Evolutionary conservation across 345 rosid genomes (phyloP).

Genomic region (Hibiscus tridactylites): DNA sequence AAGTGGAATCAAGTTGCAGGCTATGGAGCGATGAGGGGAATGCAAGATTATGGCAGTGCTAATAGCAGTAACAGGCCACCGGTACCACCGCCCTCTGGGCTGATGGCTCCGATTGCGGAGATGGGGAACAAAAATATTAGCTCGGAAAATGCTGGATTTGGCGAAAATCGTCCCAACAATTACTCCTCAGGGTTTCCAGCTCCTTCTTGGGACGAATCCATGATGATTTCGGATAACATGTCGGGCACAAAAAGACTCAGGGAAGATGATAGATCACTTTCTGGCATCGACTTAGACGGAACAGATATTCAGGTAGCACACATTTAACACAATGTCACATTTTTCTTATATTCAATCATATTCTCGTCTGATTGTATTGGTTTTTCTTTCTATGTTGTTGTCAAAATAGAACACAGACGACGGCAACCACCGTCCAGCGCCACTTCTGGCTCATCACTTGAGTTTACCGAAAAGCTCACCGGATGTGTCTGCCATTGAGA

Average conservation of each 20-base stretch:
- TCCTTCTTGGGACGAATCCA: slow-evolving; percentile 46
- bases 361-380: background rate
- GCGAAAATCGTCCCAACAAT: slow-evolving; percentile 18
- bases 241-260: slow-evolving; percentile 20
- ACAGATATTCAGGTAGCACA: slow-evolving; percentile 46
- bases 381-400: background rate
- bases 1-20: slow-evolving; percentile 26
- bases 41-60: slow-evolving; percentile 45
- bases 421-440: slow-evolving; percentile 38
- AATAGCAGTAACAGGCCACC: slow-evolving; percentile 26
- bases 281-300: slow-evolving; percentile 40
- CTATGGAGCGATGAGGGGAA: slow-evolving; percentile 47
- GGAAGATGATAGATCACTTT: slow-evolving; percentile 44
- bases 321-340: background rate
- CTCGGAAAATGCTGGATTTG: slow-evolving; percentile 23
- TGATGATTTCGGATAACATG: slow-evolving; percentile 23
- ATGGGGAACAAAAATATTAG: slow-evolving; percentile 22
- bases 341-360: background rate
- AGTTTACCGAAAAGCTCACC: slow-evolving; percentile 69
- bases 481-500: slow-evolving; percentile 51
- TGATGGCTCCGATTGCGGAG: slow-evolving; percentile 57
- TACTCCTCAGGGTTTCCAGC: slow-evolving; percentile 25
- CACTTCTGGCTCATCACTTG: slow-evolving; percentile 66
- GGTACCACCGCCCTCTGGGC: slow-evolving; percentile 28
- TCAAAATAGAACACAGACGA: slow-evolving; percentile 36